Conservation (phyloP, 2,329 filamentous ascomycete genomes). For the Aspergillus felis region DNA sequence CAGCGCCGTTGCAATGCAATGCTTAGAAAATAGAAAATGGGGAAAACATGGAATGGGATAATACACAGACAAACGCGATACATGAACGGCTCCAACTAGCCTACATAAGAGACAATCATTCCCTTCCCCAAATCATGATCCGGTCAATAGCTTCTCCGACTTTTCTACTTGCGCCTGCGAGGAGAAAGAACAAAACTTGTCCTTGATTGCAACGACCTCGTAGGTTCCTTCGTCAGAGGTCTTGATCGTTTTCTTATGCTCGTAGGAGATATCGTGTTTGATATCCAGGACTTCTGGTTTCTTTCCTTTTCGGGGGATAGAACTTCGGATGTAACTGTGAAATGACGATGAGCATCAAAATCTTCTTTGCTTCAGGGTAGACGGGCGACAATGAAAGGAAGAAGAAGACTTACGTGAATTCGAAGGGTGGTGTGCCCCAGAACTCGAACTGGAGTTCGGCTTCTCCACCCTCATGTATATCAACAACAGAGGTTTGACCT, state of each 20-base stretch:
- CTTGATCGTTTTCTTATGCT: conserved; percentile 74
- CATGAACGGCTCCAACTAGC: conserved; percentile 13
- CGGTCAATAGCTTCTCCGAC: conserved; percentile 34
- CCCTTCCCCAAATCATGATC: conserved; percentile 11
- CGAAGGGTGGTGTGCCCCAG: conserved; percentile 91
- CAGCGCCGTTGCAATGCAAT: conserved; percentile 32
- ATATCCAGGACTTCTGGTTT: conserved; percentile 82
- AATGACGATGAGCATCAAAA: conserved; percentile 1
- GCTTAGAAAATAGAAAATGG: conserved; percentile 3
- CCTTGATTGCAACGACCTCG: conserved; percentile 94
- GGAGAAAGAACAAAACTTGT: conserved; percentile 84
- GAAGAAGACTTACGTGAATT: conserved; percentile 65
- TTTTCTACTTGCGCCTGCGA: conserved; percentile 59
- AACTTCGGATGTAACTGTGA: conserved; percentile 73
- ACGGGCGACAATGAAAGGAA: not conserved
- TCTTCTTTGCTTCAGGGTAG: not conserved
- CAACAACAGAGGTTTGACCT: conserved; percentile 73
- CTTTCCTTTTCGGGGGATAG: conserved; percentile 75
- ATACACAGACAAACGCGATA: conserved; percentile 5
- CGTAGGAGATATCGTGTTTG: conserved; percentile 77
- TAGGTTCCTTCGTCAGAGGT: conserved; percentile 95
- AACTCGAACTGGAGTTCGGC: conserved; percentile 94
- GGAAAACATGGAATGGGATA: not conserved
- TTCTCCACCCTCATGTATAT: conserved; percentile 95
- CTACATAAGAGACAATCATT: conserved; percentile 16